Evolutionary conservation across 1,284 basidiomycete genomes (phyloP).

Genomic region (Phaffia rhodozyma): DNA sequence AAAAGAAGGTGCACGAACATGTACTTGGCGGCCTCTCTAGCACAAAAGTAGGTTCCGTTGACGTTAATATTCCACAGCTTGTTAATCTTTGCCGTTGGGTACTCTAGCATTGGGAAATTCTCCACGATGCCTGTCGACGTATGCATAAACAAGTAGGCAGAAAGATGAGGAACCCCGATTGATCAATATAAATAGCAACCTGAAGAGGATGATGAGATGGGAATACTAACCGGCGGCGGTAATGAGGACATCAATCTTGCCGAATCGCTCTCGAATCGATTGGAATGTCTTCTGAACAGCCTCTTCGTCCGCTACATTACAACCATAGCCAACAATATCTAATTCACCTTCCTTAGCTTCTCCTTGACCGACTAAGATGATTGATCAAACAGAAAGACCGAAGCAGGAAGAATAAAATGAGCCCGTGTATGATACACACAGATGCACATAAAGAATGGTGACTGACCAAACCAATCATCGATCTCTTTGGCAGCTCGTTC

Average conservation of each 20-base stretch:
- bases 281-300: constrained; percentile 62
- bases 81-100: constrained; percentile 70
- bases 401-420: not conserved
- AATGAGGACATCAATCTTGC: constrained; percentile 70
- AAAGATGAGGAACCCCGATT: not conserved
- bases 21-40: constrained; percentile 69
- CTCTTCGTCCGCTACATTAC: constrained; percentile 76
- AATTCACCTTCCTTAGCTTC: constrained; percentile 50
- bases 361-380: constrained; percentile 45
- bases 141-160: too few relatives aligned
- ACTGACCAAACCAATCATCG: constrained; percentile 42
- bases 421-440: not conserved
- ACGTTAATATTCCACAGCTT: constrained; percentile 85
- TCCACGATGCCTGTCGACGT: constrained; percentile 60
- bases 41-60: constrained; percentile 82
- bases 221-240: constrained; percentile 63
- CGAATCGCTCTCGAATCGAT: constrained; percentile 56
- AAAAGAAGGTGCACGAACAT: constrained; percentile 28
- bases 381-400: not conserved
- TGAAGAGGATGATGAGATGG: not conserved
- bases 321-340: constrained; percentile 63
- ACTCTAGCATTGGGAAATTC: constrained; percentile 83
- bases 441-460: not conserved
- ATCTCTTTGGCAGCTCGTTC: constrained; percentile 63
- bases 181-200: not conserved